phyloP scores from a whole-genome alignment of 352 stramenopile genomes.

The Phytophthora podocarpi region DNA sequence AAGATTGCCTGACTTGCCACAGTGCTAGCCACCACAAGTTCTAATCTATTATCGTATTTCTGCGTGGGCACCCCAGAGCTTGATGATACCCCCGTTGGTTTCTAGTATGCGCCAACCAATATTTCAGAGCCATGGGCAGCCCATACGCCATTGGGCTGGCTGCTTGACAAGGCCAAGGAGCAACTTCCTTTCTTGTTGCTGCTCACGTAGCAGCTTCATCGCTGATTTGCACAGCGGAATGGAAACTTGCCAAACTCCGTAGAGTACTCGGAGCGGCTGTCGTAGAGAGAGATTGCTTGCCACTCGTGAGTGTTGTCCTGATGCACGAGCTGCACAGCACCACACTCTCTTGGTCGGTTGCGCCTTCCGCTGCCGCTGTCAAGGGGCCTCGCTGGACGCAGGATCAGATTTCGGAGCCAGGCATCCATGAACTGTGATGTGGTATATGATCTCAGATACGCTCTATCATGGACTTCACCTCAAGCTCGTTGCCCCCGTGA shows the following conservation, averaged over 20 bases:
- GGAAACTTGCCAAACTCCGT: constrained; percentile 12
- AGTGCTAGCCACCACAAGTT: too few relatives aligned
- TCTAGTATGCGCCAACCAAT: background rate
- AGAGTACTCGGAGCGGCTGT: constrained; percentile 12
- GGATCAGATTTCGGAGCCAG: constrained; percentile 18
- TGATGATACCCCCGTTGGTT: background rate
- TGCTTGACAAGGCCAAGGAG: too few relatives aligned
- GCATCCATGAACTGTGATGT: constrained; percentile 19
- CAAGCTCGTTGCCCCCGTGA: background rate
- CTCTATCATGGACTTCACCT: constrained; percentile 5
- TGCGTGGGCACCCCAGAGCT: too few relatives aligned
- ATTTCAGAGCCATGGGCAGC: too few relatives aligned
- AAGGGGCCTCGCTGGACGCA: constrained; percentile 11
- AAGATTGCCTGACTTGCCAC: too few relatives aligned
- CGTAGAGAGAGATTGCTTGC: constrained; percentile 13
- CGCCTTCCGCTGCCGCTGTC: constrained; percentile 4
- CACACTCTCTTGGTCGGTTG: constrained; percentile 16
- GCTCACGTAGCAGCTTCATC: background rate
- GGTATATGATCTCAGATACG: constrained; percentile 24
- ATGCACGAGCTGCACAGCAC: constrained; percentile 3
- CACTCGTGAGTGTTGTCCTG: constrained; percentile 10
- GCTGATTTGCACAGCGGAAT: background rate
- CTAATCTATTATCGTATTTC: too few relatives aligned
- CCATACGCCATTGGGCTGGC: too few relatives aligned
- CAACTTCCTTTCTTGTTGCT: constrained; percentile 9